Conservation (phyloP, 495 filamentous ascomycete species). For the Hapsidospora chrysogenum region DNA sequence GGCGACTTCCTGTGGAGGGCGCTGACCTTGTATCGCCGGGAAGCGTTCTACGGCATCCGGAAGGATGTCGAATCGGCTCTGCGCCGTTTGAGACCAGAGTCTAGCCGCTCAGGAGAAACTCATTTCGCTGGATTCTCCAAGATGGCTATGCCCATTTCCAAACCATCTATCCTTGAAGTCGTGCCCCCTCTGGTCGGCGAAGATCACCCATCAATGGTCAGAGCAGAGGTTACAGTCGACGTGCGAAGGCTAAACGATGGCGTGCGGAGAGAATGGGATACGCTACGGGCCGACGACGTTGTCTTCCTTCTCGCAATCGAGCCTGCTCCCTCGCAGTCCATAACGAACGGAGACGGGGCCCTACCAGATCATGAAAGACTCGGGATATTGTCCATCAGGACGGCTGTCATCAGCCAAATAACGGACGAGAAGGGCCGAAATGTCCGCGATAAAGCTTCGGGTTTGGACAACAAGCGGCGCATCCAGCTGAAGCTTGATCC, state of each 20-base stretch:
- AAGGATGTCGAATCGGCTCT: conserved; percentile 75
- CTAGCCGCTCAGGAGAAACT: conserved; percentile 41
- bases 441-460: conserved; percentile 40
- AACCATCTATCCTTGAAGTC: conserved; percentile 77
- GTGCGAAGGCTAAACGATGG: conserved; percentile 58
- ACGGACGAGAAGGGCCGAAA: conserved; percentile 74
- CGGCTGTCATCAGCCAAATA: conserved; percentile 76
- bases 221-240: conserved; percentile 80
- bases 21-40: conserved; percentile 73
- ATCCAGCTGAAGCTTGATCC: conserved; percentile 73
- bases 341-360: conserved; percentile 32
- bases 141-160: conserved; percentile 78
- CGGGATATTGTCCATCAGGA: conserved; percentile 55
- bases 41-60: conserved; percentile 87
- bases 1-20: conserved; percentile 94
- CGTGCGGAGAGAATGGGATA: conserved; percentile 79
- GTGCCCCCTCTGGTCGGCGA: conserved; percentile 74
- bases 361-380: conserved; percentile 35
- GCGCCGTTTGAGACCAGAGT: conserved; percentile 60
- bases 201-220: conserved; percentile 66
- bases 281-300: conserved; percentile 73
- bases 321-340: conserved; percentile 25
- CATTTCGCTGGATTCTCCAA: conserved; percentile 74
- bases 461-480: conserved; percentile 24
- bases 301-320: conserved; percentile 73